Conservation (phyloP, 768 basidiomycete genomes). For the Exidia glandulosa region DNA sequence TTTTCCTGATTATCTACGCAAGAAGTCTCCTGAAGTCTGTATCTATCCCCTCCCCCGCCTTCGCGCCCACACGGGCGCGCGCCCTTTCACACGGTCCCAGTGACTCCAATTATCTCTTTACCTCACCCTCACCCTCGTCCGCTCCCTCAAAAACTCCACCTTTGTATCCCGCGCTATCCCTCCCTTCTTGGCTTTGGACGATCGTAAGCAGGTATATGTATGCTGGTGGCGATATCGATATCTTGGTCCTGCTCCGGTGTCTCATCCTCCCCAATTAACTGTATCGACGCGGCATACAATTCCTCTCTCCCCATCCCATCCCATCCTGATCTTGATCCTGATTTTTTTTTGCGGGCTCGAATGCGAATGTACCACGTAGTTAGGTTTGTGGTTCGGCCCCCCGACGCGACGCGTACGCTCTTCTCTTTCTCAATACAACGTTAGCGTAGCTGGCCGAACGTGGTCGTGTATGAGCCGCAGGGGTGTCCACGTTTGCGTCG, state of each 20-base stretch:
- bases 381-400: background rate
- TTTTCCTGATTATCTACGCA: background rate
- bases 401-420: no score
- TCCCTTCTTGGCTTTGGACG: background rate
- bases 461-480: no score
- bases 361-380: background rate
- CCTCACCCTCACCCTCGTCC: background rate
- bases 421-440: background rate
- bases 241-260: no score
- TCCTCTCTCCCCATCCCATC: background rate
- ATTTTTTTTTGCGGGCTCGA: background rate
- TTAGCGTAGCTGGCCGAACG: background rate
- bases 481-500: no score
- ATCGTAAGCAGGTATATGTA: no score
- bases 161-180: background rate
- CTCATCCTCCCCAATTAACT: no score
- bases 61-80: no score
- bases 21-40: background rate
- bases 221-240: no score
- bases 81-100: background rate
- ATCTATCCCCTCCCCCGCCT: background rate
- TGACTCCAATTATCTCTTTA: background rate
- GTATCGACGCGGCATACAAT: no score
- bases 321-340: background rate
- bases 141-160: background rate